Evolutionary conservation across 163 green algal genomes (phyloP).

Genomic region (Volvox carteri): DNA sequence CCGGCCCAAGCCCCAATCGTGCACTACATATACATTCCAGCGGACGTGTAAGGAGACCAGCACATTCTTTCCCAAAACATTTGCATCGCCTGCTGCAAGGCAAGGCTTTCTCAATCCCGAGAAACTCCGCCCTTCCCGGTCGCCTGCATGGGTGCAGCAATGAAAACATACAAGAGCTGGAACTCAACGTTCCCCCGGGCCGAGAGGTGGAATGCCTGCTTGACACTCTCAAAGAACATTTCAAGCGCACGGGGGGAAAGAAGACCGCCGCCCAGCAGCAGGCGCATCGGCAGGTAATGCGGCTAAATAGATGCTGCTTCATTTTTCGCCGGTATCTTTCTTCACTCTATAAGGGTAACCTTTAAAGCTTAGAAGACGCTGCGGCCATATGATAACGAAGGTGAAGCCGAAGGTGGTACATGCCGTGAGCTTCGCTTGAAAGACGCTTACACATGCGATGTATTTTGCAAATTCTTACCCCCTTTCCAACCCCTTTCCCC

Average conservation of each 20-base stretch:
- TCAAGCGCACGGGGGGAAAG: background rate
- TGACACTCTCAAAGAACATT: constrained; percentile 73
- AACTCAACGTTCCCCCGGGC: constrained; percentile 59
- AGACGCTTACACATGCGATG: background rate
- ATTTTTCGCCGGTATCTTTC: background rate
- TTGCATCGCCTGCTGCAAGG: background rate
- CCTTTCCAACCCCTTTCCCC: background rate
- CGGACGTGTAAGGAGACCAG: constrained; percentile 76
- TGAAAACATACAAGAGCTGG: constrained; percentile 74
- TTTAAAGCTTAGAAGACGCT: too few relatives aligned
- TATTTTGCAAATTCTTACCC: background rate
- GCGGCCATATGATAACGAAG: too few relatives aligned
- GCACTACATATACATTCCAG: constrained; percentile 79
- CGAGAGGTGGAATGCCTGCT: constrained; percentile 79
- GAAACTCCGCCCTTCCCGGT: too few relatives aligned
- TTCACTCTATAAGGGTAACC: background rate
- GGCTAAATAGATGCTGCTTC: background rate
- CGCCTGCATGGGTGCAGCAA: constrained; percentile 59
- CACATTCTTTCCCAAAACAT: background rate
- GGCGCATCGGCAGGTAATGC: constrained; percentile 25
- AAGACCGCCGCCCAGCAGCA: constrained; percentile 44
- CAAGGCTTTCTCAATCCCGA: background rate
- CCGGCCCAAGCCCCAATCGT: constrained; percentile 52
- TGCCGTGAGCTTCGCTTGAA: background rate
- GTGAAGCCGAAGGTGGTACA: too few relatives aligned